Base-by-base conservation (phyloP, 441 rosid species). In the Rhodomyrtus psidioides region DNA sequence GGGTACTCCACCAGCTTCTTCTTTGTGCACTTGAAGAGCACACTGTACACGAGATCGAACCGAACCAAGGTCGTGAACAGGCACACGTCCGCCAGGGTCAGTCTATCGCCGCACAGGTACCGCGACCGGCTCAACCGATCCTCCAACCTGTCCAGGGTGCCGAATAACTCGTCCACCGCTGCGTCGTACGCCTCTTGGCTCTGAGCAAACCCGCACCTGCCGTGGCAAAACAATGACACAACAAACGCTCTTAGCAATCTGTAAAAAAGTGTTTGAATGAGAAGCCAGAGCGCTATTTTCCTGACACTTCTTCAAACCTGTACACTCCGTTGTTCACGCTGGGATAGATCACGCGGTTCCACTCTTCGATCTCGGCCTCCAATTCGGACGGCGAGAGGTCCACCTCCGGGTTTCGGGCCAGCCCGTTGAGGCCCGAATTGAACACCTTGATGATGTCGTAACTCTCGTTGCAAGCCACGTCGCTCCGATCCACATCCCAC, bases 191-290 rank as follows among this genome's bases (percentile, higher is more conserved):
- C 98, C 76, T 93, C 96, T 82, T 95, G 98, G 88, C 94, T 95
- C 89, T 97, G 97, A 57, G 97, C 95, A 93, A 96, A 96, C 21
- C 98, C 98, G 76, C 97, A 94, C 88, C 98, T 95, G 89, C 82
- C 87, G 82, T 62, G 42, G 82, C 53, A 84, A 58, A 55, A 42
- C n/a, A 84, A 57, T 86, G 70, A n/a, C 82, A 42, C 82, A 46
- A 14, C 27, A 57, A 76, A 13, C 44, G n/a, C 44, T 51, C 82
- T 53, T 9, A 58, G 49, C 13, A 53, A 81, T 46, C 53, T 21
- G 23, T 79, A 28, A 24, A 59, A 24, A 59, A 70, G n/a, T 5
- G 79, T 39, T 13, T 13, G 79, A 39, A 70, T 39, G 79, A 70
- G 49, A 1, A 70, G 49, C 49, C 59, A 56, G 2, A 55, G 13